Base-by-base conservation (phyloP, 768 basidiomycete species). In the Serendipita sp. region DNA sequence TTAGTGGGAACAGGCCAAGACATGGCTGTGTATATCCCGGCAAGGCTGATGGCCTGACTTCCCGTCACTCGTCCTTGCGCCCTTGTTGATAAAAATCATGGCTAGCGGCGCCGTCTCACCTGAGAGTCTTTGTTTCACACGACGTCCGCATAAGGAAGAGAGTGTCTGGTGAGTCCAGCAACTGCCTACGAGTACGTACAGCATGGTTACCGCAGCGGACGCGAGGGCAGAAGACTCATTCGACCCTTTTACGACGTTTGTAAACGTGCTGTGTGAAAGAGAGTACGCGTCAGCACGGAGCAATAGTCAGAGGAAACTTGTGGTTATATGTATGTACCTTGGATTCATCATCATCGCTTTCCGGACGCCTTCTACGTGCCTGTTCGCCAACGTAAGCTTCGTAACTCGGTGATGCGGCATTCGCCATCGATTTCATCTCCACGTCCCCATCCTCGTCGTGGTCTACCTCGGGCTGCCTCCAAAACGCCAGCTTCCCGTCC, bases 401-500 rank as follows among this genome's bases (percentile, higher is more conserved):
- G 4, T 40, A 3, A 3, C 29, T 16, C 44, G 44, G 23, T 40
- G 44, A 43, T 29, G 15, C 62, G 13, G 43, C 62, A 6, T 63
- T 36, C 23, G 11, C 62, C 3, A 13, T 27, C 15, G 18, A 64
- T 31, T n/a, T 64, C 66, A 66, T 66, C 45, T 65, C 64, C 18
- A 64, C 34, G 58, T 66, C 66, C 3, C 27, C 44, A 60, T 60
- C 64, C 23, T 36, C 34, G 55, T 33, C n/a, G 16, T 18, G 37
- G 36, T 6, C 31, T 45, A 13, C 29, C 27, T 10, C 13, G n/a
- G n/a, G n/a, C n/a, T n/a, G n/a, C 48, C 44, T 37, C 67, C 67
- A 68, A 2, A 58, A 58, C 34, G 33, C 60, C 23, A 68, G 27
- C 36, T 58, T 64, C 36, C 67, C 67, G 44, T 70, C 67, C 60